phyloP scores from a whole-genome alignment of 371 early-diverging fungal genomes.

The Mucor racemosus region DNA sequence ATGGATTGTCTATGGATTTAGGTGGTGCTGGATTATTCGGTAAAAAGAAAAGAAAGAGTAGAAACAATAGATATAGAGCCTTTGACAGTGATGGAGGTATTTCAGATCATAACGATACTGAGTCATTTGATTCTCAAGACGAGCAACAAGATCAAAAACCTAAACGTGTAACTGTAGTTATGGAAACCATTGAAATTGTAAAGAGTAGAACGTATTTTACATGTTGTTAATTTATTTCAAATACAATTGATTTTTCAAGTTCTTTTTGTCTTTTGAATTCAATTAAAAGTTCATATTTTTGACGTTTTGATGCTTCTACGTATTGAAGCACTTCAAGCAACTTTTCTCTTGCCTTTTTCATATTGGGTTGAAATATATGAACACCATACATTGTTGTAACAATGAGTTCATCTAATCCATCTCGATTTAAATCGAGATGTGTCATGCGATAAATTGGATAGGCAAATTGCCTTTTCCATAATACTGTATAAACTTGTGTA shows the following conservation, averaged over 20 bases:
- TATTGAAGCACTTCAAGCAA: conserved; percentile 46
- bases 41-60: conserved; percentile 20
- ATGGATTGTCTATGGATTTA: conserved; percentile 22
- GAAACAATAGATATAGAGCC: conserved; percentile 17
- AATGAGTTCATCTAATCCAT: conserved; percentile 74
- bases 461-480: conserved; percentile 73
- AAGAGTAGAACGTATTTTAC: conserved; percentile 42
- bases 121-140: conserved; percentile 7
- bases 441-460: conserved; percentile 74
- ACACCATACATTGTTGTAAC: conserved; percentile 76
- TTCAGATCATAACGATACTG: conserved; percentile 11
- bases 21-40: conserved; percentile 21
- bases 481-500: conserved; percentile 57
- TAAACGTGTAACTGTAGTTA: conserved; percentile 31
- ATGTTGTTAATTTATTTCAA: conserved; percentile 41
- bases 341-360: conserved; percentile 48
- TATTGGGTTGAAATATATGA: conserved; percentile 66
- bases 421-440: conserved; percentile 71
- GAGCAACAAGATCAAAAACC: not conserved
- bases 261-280: conserved; percentile 46
- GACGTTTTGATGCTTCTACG: conserved; percentile 47
- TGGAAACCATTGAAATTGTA: conserved; percentile 38
- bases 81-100: conserved; percentile 35
- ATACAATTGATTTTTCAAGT: conserved; percentile 51
- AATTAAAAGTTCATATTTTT: conserved; percentile 43